These are phyloP conservation scores for Cynara cardunculus DNA, from an alignment of 129 eudicot species.

Conservation along the genomic window DNA sequence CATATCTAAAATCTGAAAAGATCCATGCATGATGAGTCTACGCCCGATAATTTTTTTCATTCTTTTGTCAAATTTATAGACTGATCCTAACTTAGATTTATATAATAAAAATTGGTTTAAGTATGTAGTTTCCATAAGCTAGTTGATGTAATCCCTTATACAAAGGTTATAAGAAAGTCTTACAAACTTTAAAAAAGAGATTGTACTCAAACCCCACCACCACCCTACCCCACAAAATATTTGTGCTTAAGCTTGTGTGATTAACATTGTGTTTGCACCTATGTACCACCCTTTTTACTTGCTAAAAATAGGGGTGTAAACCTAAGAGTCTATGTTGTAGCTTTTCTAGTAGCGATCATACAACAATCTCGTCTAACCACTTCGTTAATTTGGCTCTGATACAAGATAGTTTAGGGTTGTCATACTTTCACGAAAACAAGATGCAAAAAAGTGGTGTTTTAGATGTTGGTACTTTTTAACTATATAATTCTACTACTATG, in stretches of 20 bases:
- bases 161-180: background rate
- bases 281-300: background rate
- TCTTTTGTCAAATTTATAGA: background rate
- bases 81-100: background rate
- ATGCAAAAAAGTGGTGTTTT: background rate
- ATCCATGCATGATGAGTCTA: background rate
- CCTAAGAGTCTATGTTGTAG: background rate
- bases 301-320: background rate
- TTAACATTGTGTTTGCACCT: background rate
- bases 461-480: background rate
- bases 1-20: background rate
- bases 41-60: background rate
- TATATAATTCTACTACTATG: background rate
- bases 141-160: no score
- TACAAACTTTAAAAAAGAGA: background rate
- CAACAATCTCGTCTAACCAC: background rate
- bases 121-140: background rate
- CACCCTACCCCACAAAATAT: no score
- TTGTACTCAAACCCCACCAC: no score
- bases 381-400: background rate
- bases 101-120: background rate
- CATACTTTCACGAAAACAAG: background rate
- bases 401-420: background rate
- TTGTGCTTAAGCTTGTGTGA: background rate
- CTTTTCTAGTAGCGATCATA: background rate